These are phyloP conservation scores for Phascolomyces articulosus DNA, from an alignment of 371 early-diverging fungal genomes.

Conservation along the genomic window DNA sequence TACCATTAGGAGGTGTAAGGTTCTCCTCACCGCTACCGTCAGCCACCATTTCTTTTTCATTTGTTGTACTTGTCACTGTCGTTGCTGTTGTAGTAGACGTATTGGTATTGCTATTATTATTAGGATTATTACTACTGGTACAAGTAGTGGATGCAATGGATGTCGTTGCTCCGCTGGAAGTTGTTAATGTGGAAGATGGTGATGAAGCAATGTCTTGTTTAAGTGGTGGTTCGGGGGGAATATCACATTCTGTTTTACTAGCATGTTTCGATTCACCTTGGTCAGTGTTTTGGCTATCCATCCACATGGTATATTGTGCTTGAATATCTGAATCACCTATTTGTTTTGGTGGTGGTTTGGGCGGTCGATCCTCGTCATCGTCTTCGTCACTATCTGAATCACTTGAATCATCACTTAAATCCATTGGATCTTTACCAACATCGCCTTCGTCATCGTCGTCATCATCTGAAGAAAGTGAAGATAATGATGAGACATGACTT, in stretches of 20 bases:
- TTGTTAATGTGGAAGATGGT: slow-evolving; percentile 9
- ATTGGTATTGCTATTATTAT: neutral
- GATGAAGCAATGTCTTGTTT: slow-evolving; percentile 4
- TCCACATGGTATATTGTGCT: slow-evolving; percentile 46
- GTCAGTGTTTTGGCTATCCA: slow-evolving; percentile 30
- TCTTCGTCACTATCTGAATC: slow-evolving; percentile 10
- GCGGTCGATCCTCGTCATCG: slow-evolving; percentile 6
- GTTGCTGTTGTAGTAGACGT: neutral
- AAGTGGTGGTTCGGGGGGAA: neutral
- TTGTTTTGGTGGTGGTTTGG: slow-evolving; percentile 8
- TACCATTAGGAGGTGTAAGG: neutral
- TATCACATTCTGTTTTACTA: slow-evolving; percentile 7
- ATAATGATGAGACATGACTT: neutral
- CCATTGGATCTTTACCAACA: slow-evolving; percentile 5
- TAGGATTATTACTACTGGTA: slow-evolving; percentile 4
- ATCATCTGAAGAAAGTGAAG: slow-evolving; percentile 12
- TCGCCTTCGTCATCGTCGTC: slow-evolving; percentile 15
- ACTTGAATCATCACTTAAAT: slow-evolving; percentile 13
- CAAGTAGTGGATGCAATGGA: slow-evolving; percentile 4
- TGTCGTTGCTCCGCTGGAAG: neutral
- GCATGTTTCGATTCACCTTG: slow-evolving; percentile 9
- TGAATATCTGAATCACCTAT: slow-evolving; percentile 27
- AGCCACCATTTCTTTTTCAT: neutral
- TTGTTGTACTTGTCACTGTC: neutral
- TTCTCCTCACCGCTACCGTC: neutral